These are phyloP conservation scores for Rhodocollybia butyracea DNA, from an alignment of 768 basidiomycete genomes.

Conservation along the genomic window DNA sequence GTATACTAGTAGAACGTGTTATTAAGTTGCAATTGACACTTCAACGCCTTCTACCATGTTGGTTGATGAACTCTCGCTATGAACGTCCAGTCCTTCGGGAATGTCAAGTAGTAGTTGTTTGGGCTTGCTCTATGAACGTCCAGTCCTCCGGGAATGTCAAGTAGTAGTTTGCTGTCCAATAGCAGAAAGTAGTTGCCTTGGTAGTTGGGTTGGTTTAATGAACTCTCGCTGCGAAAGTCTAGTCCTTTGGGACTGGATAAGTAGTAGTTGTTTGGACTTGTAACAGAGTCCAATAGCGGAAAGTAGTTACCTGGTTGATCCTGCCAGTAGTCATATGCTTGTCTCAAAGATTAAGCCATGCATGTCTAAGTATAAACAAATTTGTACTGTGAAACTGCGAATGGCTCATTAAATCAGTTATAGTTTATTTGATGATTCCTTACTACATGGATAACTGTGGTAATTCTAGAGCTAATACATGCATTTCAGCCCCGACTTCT, in stretches of 20 bases:
- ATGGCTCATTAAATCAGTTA: conserved; percentile 85
- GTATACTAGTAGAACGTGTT: background rate
- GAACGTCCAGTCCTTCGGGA: background rate
- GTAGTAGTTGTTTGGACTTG: background rate
- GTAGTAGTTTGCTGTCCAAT: too few species aligned
- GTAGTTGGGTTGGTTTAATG: too few species aligned
- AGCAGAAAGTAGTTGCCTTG: too few species aligned
- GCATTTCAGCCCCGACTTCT: conserved; percentile 68
- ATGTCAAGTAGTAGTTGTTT: background rate
- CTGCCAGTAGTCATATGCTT: conserved; percentile 85
- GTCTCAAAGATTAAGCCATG: conserved; percentile 84
- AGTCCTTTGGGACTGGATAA: too few species aligned
- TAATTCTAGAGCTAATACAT: conserved; percentile 79
- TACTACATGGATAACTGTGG: too few species aligned
- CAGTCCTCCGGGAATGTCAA: background rate
- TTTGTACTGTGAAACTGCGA: conserved; percentile 78
- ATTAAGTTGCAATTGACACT: background rate
- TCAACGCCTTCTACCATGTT: too few species aligned
- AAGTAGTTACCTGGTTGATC: conserved; percentile 83
- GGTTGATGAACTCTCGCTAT: background rate
- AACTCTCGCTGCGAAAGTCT: too few species aligned
- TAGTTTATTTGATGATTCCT: conserved; percentile 76
- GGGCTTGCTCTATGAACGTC: background rate
- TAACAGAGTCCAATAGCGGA: too few species aligned
- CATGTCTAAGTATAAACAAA: too few species aligned